phyloP scores from a whole-genome alignment of 2,329 filamentous ascomycete genomes.

The Aspergillus phoenicis region DNA sequence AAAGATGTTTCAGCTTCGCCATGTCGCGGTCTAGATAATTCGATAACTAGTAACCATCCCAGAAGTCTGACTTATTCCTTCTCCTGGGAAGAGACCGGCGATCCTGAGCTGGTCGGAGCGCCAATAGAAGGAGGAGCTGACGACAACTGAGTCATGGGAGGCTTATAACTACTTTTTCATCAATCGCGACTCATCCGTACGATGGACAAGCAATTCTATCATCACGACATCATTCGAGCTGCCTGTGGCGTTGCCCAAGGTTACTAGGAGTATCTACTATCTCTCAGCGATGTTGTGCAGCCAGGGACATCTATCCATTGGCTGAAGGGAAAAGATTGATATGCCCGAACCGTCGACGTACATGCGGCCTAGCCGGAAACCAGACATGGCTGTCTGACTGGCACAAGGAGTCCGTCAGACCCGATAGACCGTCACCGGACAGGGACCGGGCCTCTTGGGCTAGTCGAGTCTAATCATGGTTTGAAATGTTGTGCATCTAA shows the following conservation, averaged over 20 bases:
- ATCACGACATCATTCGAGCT: not conserved
- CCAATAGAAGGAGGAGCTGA: not conserved
- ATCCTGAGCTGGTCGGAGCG: not conserved
- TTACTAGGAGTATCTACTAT: not conserved
- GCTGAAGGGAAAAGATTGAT: not conserved
- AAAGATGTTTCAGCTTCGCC: conserved; percentile 4
- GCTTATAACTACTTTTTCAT: not conserved
- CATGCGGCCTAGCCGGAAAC: conserved; percentile 3
- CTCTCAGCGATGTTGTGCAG: conserved; percentile 1
- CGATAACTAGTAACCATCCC: not conserved
- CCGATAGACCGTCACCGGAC: not conserved
- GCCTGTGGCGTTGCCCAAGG: conserved; percentile 5
- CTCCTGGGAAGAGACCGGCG: not conserved
- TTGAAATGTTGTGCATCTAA: not conserved
- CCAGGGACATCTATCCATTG: not conserved
- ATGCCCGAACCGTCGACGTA: conserved; percentile 8
- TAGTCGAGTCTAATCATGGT: not conserved
- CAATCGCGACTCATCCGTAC: not conserved
- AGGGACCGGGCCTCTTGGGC: not conserved
- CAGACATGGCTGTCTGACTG: not conserved
- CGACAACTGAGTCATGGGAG: conserved; percentile 3
- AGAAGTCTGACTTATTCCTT: not conserved
- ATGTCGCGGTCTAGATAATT: not conserved
- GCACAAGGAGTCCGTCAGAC: not conserved
- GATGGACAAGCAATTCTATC: too few species aligned